Conservation (phyloP, 1,284 basidiomycete genomes). For the Naganishia cerealis region DNA sequence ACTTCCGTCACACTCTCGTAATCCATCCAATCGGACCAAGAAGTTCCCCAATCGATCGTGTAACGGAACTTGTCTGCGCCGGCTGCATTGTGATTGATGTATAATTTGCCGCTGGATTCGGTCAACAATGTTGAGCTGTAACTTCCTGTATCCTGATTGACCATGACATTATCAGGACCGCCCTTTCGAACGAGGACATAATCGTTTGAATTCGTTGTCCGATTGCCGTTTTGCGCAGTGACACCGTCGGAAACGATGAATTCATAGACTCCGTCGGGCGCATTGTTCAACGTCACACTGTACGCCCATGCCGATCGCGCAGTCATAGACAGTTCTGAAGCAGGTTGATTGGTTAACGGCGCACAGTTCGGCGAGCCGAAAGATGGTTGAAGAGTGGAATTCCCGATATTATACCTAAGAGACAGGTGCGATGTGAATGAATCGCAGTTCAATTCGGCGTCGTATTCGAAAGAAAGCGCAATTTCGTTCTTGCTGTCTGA, state of each 20-base stretch:
- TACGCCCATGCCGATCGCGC: conserved; percentile 67
- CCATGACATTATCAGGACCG: conserved; percentile 68
- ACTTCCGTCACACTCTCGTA: conserved; percentile 69
- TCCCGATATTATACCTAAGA: conserved; percentile 70
- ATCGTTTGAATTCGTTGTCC: conserved; percentile 60
- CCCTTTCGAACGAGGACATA: conserved; percentile 79
- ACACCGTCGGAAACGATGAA: conserved; percentile 61
- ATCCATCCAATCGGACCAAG: conserved; percentile 72
- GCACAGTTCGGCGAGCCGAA: conserved; percentile 53
- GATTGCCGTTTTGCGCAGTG: conserved; percentile 56
- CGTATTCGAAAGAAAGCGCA: conserved; percentile 74
- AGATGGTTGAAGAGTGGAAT: conserved; percentile 60
- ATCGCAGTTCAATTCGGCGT: conserved; percentile 69
- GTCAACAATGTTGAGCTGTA: conserved; percentile 66
- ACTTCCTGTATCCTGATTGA: conserved; percentile 71
- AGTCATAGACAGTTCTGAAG: conserved; percentile 58
- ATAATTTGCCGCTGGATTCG: conserved; percentile 64
- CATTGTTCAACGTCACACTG: conserved; percentile 68
- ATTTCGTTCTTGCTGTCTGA: conserved; percentile 63
- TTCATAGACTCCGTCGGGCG: conserved; percentile 76
- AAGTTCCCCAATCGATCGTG: conserved; percentile 78
- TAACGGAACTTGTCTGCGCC: conserved; percentile 87
- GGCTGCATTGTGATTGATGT: conserved; percentile 73
- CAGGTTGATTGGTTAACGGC: conserved; percentile 50
- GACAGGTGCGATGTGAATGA: conserved; percentile 63